These are phyloP conservation scores for Schwanniomyces occidentalis DNA, from an alignment of 805 yeast genomes.

Conservation along the genomic window DNA sequence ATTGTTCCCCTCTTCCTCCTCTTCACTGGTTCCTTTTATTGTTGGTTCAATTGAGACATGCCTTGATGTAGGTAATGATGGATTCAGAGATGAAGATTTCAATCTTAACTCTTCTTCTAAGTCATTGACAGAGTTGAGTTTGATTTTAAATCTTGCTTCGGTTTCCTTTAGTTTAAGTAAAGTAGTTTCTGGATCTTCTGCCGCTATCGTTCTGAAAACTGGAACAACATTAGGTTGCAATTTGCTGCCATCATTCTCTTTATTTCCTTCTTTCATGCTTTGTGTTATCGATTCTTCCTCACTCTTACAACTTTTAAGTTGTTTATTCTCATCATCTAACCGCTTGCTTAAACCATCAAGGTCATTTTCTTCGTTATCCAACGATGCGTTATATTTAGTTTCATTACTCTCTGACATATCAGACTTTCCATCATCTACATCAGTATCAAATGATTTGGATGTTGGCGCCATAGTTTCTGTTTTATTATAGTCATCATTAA, in stretches of 20 bases:
- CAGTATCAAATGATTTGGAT: constrained; percentile 14
- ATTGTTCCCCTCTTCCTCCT: constrained; percentile 9
- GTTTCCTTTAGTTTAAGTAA: constrained; percentile 21
- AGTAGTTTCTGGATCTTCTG: constrained; percentile 24
- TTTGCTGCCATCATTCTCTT: too few relatives aligned
- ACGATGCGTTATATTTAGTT: constrained; percentile 16
- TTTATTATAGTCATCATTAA: constrained; percentile 14
- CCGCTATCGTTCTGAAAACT: constrained; percentile 24
- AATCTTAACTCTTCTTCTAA: constrained; percentile 17
- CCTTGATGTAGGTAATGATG: too few relatives aligned
- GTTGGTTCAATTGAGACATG: constrained; percentile 1
- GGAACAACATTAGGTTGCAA: constrained; percentile 13
- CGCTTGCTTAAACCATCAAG: constrained; percentile 4
- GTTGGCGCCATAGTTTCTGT: constrained; percentile 14
- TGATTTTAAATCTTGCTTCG: constrained; percentile 24
- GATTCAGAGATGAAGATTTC: neutral
- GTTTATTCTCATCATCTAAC: constrained; percentile 1
- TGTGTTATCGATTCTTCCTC: too few relatives aligned
- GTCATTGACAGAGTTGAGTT: constrained; percentile 19
- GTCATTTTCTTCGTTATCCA: constrained; percentile 15
- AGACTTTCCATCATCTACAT: too few relatives aligned
- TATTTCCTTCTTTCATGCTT: constrained; percentile 5
- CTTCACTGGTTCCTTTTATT: constrained; percentile 2
- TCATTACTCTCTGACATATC: too few relatives aligned
- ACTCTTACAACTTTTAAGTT: too few relatives aligned